Base-by-base conservation (phyloP, 805 yeast species). In the Jamesozyma lodderae region DNA sequence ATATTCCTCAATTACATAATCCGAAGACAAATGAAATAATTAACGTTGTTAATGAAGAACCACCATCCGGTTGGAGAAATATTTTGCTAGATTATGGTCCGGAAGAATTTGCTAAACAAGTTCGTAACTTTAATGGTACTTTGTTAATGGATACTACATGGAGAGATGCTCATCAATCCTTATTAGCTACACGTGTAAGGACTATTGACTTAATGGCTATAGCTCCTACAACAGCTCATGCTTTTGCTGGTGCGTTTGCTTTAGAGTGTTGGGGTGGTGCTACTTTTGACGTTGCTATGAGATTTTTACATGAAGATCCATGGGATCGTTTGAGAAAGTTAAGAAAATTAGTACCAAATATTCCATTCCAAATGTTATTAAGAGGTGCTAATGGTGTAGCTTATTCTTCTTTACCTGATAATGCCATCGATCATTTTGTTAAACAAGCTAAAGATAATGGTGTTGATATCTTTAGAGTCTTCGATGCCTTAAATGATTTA, bases 211-310 rank as follows among this genome's bases (percentile, higher is more conserved):
- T 92, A 56, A 68, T 81, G 37, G 83, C 87, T 51, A 85, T 92
- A 67, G 99, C 98, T 17, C 88, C 87, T 43, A 77, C 94, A 41
- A 92, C 99, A 22, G 84, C 96, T 3, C 80, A 82, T 57, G 97
- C 95, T 17, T 67, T 87, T 52, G 65, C 80, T 48, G 88, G 90
- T 46, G 94, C 95, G 3, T 92, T 87, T 63, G 92, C 99, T 15
- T 70, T 92, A 39, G 99, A 92, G 68, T 92, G 98, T 71, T 92
- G 99, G 99, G 99, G 99, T 68, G 99, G 99, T 67, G 99, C 99
- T 39, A 92, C 99, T 27, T 92, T 92, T 56, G 99, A 92, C 59
- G 99, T 92, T 39, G 82, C 95, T 39, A 88, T 92, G 97, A 79
- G 99, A 66, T 92, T 92, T 75, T 72, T 92, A 56, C 86, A 90